Evolutionary conservation across 148 eudicot species (phyloP).

Genomic region (Camellia japonica): DNA sequence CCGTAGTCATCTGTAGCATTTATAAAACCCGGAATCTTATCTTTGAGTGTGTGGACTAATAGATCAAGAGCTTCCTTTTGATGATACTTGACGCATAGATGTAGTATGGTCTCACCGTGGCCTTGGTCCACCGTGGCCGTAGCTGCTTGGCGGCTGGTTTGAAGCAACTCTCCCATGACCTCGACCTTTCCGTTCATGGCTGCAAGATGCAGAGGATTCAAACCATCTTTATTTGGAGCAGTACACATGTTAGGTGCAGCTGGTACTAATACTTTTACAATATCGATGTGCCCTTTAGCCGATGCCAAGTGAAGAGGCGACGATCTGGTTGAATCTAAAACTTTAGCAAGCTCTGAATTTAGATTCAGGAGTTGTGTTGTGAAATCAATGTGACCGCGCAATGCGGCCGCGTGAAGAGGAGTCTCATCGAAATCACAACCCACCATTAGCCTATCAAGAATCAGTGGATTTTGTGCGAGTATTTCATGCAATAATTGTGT

Average conservation of each 20-base stretch:
- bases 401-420: slow-evolving; percentile 11
- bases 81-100: slow-evolving; percentile 1
- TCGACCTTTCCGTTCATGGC: slow-evolving; percentile 26
- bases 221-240: slow-evolving; percentile 28
- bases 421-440: not conserved
- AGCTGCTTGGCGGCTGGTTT: not conserved
- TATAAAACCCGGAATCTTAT: not conserved
- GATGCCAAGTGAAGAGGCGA: slow-evolving; percentile 44
- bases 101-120: not conserved
- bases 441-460: not conserved
- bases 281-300: slow-evolving; percentile 30
- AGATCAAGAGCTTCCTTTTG: slow-evolving; percentile 5
- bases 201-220: slow-evolving; percentile 42
- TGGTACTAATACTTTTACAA: slow-evolving; percentile 18
- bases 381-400: not conserved
- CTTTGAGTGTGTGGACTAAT: not conserved
- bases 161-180: slow-evolving; percentile 13
- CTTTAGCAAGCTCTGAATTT: slow-evolving; percentile 7
- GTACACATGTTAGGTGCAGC: slow-evolving; percentile 29
- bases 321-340: slow-evolving; percentile 11
- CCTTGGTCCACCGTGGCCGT: not conserved
- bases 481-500: not conserved
- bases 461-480: not conserved
- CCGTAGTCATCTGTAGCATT: slow-evolving; percentile 10
- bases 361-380: not conserved